A percentile compares a stretch with the other conserved stretches of the same genome.
Conservation (phyloP, 202 grass and related monocot species). For the Dendrocalamus latiflorus region DNA sequence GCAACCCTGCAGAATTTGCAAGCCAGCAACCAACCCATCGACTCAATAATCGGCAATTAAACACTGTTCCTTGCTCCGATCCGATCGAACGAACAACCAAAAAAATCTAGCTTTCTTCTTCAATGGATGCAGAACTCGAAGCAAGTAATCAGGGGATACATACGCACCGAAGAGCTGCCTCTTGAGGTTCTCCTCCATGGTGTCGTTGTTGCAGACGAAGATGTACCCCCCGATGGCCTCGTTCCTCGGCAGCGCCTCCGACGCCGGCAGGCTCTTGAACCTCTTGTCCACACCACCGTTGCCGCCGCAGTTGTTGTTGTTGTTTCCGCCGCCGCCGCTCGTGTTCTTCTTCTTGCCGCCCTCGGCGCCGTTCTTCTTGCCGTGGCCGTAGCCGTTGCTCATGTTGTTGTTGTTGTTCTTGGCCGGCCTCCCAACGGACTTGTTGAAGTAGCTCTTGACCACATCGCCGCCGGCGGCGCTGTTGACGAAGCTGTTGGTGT, state of each 20-base stretch:
- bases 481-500: slow-evolving; percentile 1
- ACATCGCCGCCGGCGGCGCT: slow-evolving; percentile 10
- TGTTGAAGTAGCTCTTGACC: slow-evolving; percentile 96
- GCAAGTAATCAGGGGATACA: neutral
- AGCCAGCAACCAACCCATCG: neutral
- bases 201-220: slow-evolving; percentile 99
- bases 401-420: neutral
- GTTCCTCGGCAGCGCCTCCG: slow-evolving; percentile 71
- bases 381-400: neutral
- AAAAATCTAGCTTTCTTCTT: neutral
- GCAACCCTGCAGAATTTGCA: no score
- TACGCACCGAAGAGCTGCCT: slow-evolving; percentile 86
- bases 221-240: slow-evolving; percentile 87
- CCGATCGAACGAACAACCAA: no score
- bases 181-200: no score
- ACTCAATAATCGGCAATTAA: no score
- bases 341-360: slow-evolving; percentile 55
- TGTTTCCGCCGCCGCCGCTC: neutral
- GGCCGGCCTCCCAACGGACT: slow-evolving; percentile 58
- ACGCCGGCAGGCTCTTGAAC: slow-evolving; percentile 89
- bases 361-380: slow-evolving; percentile 22
- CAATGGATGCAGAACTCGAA: neutral
- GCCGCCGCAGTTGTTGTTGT: no score
- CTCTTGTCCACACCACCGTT: slow-evolving; percentile 58
- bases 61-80: neutral